Conservation (phyloP, 2,329 filamentous ascomycete genomes). For the Ophiocordyceps sinensis region DNA sequence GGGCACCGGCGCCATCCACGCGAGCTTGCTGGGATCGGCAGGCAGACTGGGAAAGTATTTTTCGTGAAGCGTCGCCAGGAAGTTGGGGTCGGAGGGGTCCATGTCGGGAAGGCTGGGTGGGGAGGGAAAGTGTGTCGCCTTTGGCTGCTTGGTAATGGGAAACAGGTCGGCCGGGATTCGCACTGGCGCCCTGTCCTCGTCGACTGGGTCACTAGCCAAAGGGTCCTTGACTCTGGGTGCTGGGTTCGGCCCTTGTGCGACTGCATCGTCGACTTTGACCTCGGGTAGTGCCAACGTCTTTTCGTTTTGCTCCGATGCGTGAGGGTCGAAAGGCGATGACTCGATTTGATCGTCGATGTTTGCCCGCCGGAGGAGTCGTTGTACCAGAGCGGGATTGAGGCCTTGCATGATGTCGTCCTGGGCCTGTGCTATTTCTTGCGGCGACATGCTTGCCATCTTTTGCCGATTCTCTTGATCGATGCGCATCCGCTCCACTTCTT, state of each 20-base stretch:
- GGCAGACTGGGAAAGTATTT: slow-evolving; percentile 90
- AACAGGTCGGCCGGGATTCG: slow-evolving; percentile 27
- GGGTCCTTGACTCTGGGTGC: background rate
- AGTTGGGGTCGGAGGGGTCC: slow-evolving; percentile 69
- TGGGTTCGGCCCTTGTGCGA: slow-evolving; percentile 1
- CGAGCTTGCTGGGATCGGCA: slow-evolving; percentile 69
- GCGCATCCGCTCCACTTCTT: slow-evolving; percentile 46
- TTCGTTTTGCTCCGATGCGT: slow-evolving; percentile 6
- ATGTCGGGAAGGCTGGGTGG: slow-evolving; percentile 48
- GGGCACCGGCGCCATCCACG: slow-evolving; percentile 73
- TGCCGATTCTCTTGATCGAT: slow-evolving; percentile 77
- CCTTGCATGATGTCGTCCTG: slow-evolving; percentile 66
- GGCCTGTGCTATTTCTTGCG: slow-evolving; percentile 67
- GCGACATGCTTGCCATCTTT: slow-evolving; percentile 63
- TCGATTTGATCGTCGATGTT: slow-evolving; percentile 52
- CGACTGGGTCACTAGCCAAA: slow-evolving; percentile 12
- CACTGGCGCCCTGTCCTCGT: slow-evolving; percentile 27
- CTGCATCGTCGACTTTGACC: slow-evolving; percentile 20
- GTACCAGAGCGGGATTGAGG: slow-evolving; percentile 60
- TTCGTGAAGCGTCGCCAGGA: slow-evolving; percentile 68
- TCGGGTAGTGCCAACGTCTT: slow-evolving; percentile 11
- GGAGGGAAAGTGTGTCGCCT: slow-evolving; percentile 48
- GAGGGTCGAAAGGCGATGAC: slow-evolving; percentile 27
- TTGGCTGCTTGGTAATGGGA: slow-evolving; percentile 22
- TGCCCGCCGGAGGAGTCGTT: slow-evolving; percentile 61